Base-by-base conservation (phyloP, 2,329 filamentous ascomycete genomes). In the Xylariaceae sp. region DNA sequence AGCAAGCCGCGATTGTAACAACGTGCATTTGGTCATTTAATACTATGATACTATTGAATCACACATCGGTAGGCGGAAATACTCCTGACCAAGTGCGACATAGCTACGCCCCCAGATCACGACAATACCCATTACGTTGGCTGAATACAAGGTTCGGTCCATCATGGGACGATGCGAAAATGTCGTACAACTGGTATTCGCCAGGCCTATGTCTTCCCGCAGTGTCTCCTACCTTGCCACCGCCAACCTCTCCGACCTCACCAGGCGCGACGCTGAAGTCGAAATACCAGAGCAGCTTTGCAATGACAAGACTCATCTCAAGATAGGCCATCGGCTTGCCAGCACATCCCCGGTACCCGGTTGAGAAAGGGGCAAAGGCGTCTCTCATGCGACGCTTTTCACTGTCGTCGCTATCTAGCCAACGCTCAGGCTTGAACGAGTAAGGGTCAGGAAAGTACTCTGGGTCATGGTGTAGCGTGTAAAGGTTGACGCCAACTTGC, bases 241-340 rank as follows among this genome's bases (percentile, higher is more conserved):
- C 43, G 12, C 49, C 49, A 7, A 48, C 18, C 36, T 41, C 19
- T 12, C 47, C 49, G 3, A 19, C n/a, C n/a, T 44, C 39, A 15
- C 49, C 49, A 1, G 45, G 33, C 2, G 47, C 47, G 2, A 16
- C 16, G 26, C 44, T 41, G 18, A 52, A 52, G 37, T 52, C 39
- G 31, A 52, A 52, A 28, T 45, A 45, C 49, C 49, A 52, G 17
- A 52, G 31, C 3, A 39, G 19, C 29, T 45, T 48, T 3, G 49
- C 47, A 6, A 50, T 26, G 3, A 44, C 44, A 4, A 50, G 43
- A n/a, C 45, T 45, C 2, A 37, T 29, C 34, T 52, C 48, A 31
- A 52, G 38, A 30, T 52, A 52, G 8, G 50, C 48, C 50, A 52
- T 48, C 0, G 44, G 32, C 36, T 48, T 48, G 7, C 49, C 49